Evolutionary conservation across 371 early-diverging fungal species (phyloP), one percentile per base, ranked within the genome.

Genomic region (Circinella umbellata): DNA sequence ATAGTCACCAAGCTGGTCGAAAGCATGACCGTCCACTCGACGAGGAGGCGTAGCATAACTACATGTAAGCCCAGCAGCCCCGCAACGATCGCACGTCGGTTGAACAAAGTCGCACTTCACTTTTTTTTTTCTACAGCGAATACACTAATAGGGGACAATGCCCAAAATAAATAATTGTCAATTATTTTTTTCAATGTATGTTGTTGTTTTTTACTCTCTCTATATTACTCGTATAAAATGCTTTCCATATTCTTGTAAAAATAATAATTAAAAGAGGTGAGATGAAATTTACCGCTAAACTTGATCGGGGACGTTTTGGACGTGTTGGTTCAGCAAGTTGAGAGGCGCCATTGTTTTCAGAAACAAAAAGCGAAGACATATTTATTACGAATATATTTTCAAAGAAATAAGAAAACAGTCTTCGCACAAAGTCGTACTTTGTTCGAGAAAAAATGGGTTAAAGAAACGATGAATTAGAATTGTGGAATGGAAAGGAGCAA

Each of bases 91-190:
- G 73, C 89, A 89, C 3, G 86, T 87, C 1, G 89, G 89, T 66
- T 85, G 89, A 11, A 87, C 85, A 63, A 85, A 85, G 72, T 89
- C 88, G 73, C 89, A 89, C 64, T 89, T 89, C 64, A 89, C 85
- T 69, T 87, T 88, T 61, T 87, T 89, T 76, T 89, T 89, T 64
- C 88, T 82, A 74, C 89, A 89, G 17, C 84, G 82, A 70, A 82
- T 82, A 63, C 84, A 84, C 84, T 84, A 67, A 20, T 59, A 35
- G 35, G 68, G 63, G 35, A 49, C 42, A 42, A 6, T 11, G 6
- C 42, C 42, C 42, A 11, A 39, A 54, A 69, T 35, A n/a, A 69
- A 64, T 53, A 49, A 64, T 36, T 57, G 34, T 11, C 34, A 18
- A 5, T 57, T 57, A 8, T n/a, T 54, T 54, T 8, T 3, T 20